These are phyloP conservation scores for Plasmodium billcollinsi DNA, from an alignment of 169 alveolate genomes.

Conservation along the genomic window DNA sequence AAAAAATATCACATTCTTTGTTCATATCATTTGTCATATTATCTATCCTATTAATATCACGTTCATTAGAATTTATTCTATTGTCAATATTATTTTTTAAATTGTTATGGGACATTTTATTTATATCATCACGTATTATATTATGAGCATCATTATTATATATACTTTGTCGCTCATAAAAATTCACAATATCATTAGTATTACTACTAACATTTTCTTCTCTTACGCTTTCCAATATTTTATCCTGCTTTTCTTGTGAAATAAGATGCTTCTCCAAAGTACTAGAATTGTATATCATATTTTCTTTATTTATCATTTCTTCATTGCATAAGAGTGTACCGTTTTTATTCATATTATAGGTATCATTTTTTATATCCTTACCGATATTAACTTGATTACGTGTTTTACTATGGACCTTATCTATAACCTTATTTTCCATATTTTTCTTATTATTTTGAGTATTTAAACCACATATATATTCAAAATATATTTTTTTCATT, in stretches of 20 bases:
- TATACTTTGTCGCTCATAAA: background rate
- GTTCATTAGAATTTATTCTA: background rate
- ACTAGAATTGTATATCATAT: no score
- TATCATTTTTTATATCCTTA: background rate
- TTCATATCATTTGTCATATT: constrained; percentile 1
- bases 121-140: background rate
- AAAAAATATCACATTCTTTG: constrained; percentile 6
- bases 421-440: constrained; percentile 5
- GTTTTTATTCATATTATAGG: background rate
- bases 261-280: no score
- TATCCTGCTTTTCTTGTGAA: no score
- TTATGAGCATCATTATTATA: background rate
- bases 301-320: no score
- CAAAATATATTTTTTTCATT: constrained; percentile 85
- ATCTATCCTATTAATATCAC: background rate
- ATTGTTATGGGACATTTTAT: background rate
- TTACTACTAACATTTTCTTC: background rate
- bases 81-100: background rate
- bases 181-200: constrained; percentile 4
- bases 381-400: background rate
- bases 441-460: constrained; percentile 5
- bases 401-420: background rate
- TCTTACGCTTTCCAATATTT: background rate
- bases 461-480: constrained; percentile 13
- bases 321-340: no score